Conservation (phyloP, 257 asterid genomes). For the Primulina tabacum region DNA sequence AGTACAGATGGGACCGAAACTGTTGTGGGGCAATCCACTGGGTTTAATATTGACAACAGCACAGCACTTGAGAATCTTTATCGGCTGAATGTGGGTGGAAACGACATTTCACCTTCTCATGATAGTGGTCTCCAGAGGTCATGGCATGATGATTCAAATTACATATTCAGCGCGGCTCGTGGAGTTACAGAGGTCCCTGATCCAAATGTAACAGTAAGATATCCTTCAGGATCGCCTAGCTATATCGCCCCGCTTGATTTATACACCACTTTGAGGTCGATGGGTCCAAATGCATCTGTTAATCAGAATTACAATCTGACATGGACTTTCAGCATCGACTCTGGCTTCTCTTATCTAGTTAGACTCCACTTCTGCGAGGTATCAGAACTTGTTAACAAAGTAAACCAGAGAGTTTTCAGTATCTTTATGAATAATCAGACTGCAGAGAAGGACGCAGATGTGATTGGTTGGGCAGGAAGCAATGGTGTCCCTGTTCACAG, state of each 20-base stretch:
- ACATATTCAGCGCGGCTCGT: constrained; percentile 35
- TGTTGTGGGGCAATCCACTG: constrained; percentile 47
- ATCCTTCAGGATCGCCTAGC: constrained; percentile 37
- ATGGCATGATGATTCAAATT: constrained; percentile 45
- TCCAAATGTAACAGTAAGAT: constrained; percentile 27
- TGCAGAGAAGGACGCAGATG: constrained; percentile 44
- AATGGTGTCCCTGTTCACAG: constrained; percentile 26
- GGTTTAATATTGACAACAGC: constrained; percentile 41
- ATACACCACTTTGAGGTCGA: constrained; percentile 41
- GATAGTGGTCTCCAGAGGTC: constrained; percentile 45
- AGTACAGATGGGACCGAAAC: constrained; percentile 38
- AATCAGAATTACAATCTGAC: constrained; percentile 44
- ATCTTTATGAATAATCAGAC: constrained; percentile 49
- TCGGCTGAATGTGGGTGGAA: constrained; percentile 27
- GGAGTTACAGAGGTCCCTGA: constrained; percentile 43
- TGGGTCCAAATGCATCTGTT: constrained; percentile 45
- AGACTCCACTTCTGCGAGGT: constrained; percentile 63
- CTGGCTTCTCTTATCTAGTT: constrained; percentile 52
- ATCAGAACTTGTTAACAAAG: constrained; percentile 29
- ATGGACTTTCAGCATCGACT: constrained; percentile 42
- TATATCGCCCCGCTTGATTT: constrained; percentile 53
- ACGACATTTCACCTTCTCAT: constrained; percentile 17
- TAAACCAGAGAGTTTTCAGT: constrained; percentile 43
- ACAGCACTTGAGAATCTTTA: constrained; percentile 27
- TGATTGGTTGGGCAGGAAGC: constrained; percentile 41